These are phyloP conservation scores for Phialemonium atrogriseum DNA, from an alignment of 2,329 filamentous ascomycete genomes.

Conservation along the genomic window DNA sequence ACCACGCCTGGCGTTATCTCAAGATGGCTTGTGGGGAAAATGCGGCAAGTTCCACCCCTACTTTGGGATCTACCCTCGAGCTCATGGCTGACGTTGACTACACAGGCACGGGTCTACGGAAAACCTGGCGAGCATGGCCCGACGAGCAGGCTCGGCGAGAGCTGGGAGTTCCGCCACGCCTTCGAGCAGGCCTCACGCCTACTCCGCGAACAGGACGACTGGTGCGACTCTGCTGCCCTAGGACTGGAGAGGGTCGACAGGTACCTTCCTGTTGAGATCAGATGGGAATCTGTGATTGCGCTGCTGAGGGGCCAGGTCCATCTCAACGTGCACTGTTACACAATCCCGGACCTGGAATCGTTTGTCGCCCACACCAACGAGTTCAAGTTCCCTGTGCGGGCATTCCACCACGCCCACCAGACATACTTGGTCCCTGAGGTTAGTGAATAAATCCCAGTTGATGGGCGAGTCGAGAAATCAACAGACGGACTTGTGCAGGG, in stretches of 20 bases:
- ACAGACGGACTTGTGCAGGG: neutral
- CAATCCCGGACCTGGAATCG: conserved; percentile 58
- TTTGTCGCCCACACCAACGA: conserved; percentile 65
- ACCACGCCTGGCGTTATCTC: conserved; percentile 60
- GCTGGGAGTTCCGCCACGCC: conserved; percentile 60
- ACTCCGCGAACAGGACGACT: conserved; percentile 56
- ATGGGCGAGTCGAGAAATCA: too few species aligned
- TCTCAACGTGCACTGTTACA: conserved; percentile 67
- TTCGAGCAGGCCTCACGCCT: conserved; percentile 54
- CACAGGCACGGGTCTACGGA: conserved; percentile 40
- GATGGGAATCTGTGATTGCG: conserved; percentile 55
- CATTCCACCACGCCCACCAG: conserved; percentile 64
- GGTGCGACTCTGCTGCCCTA: conserved; percentile 50
- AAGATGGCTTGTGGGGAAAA: conserved; percentile 74
- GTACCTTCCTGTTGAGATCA: conserved; percentile 54
- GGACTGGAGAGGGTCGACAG: conserved; percentile 42
- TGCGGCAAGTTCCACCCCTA: conserved; percentile 18
- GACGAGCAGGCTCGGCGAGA: conserved; percentile 57
- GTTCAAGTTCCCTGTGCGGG: conserved; percentile 57
- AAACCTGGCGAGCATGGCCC: conserved; percentile 43
- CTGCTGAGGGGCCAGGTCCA: conserved; percentile 59
- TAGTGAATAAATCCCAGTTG: conserved; percentile 8
- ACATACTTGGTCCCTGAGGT: conserved; percentile 59
- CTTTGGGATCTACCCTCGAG: too few species aligned
- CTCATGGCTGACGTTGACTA: too few species aligned